phyloP scores from a whole-genome alignment of 2,329 filamentous ascomycete genomes.

The Ceratocystis diversiconidia region DNA sequence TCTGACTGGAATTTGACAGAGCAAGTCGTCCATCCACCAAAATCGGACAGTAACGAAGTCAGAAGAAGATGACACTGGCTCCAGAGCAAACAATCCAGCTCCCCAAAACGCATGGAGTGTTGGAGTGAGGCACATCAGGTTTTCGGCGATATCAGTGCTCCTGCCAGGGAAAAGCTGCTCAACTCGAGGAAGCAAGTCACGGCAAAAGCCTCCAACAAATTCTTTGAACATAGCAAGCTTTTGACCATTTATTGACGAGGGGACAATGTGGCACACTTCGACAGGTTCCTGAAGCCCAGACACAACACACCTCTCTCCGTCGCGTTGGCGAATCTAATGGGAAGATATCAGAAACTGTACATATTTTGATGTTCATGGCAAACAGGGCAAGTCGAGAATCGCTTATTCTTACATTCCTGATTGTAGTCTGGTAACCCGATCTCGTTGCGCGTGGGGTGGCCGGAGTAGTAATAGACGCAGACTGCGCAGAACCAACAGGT shows the following conservation, averaged over 20 bases:
- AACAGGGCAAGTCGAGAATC: too few relatives aligned
- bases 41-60: neutral
- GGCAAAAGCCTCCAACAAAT: neutral
- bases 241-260: neutral
- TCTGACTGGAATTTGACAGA: neutral
- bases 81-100: too few relatives aligned
- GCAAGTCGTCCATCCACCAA: neutral
- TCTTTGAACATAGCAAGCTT: neutral
- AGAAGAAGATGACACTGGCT: too few relatives aligned
- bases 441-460: too few relatives aligned
- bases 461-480: too few relatives aligned
- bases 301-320: neutral
- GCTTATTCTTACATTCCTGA: too few relatives aligned
- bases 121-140: too few relatives aligned
- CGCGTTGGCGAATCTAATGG: neutral
- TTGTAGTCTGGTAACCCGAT: too few relatives aligned
- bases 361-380: fast-evolving
- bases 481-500: too few relatives aligned
- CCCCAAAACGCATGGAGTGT: too few relatives aligned
- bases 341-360: fast-evolving
- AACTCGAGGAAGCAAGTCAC: neutral
- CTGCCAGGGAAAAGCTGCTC: too few relatives aligned
- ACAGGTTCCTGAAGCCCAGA: neutral
- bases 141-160: too few relatives aligned
- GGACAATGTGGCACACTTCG: neutral